These are phyloP conservation scores for Zychaea mexicana DNA, from an alignment of 371 early-diverging fungal species.

Conservation along the genomic window DNA sequence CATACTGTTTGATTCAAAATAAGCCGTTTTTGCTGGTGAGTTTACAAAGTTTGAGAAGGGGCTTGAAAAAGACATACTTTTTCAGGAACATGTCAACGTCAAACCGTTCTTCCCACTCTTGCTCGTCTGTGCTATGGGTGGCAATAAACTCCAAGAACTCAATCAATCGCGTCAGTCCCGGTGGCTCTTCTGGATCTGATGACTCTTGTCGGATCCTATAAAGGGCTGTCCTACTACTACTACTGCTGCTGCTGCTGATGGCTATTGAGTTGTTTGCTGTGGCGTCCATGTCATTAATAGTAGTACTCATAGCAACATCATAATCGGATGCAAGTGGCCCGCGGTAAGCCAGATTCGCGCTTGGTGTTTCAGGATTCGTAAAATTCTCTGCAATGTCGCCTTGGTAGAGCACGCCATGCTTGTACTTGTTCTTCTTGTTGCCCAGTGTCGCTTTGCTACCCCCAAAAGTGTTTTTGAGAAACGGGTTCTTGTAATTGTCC, in stretches of 20 bases:
- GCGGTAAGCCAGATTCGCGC: slow-evolving; percentile 30
- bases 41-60: neutral
- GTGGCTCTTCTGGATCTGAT: slow-evolving; percentile 15
- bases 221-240: no score
- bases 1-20: slow-evolving; percentile 20
- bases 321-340: slow-evolving; percentile 23
- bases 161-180: slow-evolving; percentile 27
- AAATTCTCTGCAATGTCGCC: slow-evolving; percentile 38
- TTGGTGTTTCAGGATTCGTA: slow-evolving; percentile 17
- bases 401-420: slow-evolving; percentile 28
- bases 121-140: slow-evolving; percentile 21
- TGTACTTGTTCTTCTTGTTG: no score
- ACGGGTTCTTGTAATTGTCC: slow-evolving; percentile 44
- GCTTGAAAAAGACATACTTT: slow-evolving; percentile 20
- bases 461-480: slow-evolving; percentile 22
- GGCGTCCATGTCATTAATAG: no score
- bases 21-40: no score
- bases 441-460: slow-evolving; percentile 12
- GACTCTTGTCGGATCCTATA: slow-evolving; percentile 29
- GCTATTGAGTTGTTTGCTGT: no score
- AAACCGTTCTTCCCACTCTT: slow-evolving; percentile 19
- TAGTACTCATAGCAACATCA: no score
- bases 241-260: no score
- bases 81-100: slow-evolving; percentile 50
- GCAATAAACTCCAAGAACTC: slow-evolving; percentile 41